Evolutionary conservation across 345 rosid genomes (phyloP), one percentile per base, ranked within the genome.

Genomic region (Kernera saxatilis): DNA sequence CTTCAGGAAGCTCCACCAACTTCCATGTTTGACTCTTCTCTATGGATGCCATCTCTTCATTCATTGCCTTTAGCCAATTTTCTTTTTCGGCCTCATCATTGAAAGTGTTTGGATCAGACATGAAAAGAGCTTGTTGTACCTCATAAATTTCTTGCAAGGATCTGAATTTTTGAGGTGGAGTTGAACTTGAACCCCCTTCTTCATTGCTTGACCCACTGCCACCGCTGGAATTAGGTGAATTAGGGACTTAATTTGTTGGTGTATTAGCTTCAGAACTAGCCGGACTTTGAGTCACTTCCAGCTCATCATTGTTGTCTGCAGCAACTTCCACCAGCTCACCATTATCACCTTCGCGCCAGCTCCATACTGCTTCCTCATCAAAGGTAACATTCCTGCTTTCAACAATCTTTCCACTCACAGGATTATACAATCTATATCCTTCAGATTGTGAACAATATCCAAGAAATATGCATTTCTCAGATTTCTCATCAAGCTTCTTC

Each of bases 391-490:
- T 45, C 18, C 15, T 43, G 26, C 53, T 63, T 43, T 9, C 27
- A 43, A 63, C 0, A 46, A 32, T 48, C 30, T 27, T 64, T 0
- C 30, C 29, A 46, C 12, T 64, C 27, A 44, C 8, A 29, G 0
- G 41, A 44, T 64, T 64, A 21, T 64, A 29, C 27, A 64, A 64
- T 64, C 29, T 45, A 46, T 64, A 45, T 27, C 53, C 29, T 12
- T 40, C 29, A 64, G 27, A 44, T 17, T 64, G 17, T 64, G 17
- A 17, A 44, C 69, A 17, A 9, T 64, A 44, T 12, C 41, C 41
- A 44, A 62, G n/a, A 62, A 43, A 26, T 44, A 64, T 64, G 8
- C 55, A 60, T 60, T 60, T 40, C n/a, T 40, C 50, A 60, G 13
- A 22, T 26, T 60, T 60, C 1, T 60, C 21, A 14, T 60, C 50